Conservation (phyloP, 2,329 filamentous ascomycete genomes). For the Aspergillus amoenus region DNA sequence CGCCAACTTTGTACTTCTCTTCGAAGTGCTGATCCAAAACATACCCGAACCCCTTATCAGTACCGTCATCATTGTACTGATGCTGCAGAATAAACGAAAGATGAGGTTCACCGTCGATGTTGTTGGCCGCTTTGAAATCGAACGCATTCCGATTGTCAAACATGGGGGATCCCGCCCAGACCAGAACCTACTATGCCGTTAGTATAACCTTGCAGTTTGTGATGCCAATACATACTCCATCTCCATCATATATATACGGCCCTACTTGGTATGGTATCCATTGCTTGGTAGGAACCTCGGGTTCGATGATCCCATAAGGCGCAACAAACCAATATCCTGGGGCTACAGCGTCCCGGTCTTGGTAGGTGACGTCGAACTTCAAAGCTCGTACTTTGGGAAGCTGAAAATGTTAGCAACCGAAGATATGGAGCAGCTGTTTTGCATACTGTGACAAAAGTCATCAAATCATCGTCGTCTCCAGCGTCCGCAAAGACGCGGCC, state of each 20-base stretch:
- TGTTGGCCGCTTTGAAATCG: constrained; percentile 46
- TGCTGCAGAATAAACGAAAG: constrained; percentile 48
- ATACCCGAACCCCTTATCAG: constrained; percentile 47
- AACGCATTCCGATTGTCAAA: constrained; percentile 50
- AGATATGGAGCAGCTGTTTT: neutral
- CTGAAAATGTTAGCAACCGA: constrained; percentile 15
- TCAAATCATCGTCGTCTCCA: constrained; percentile 31
- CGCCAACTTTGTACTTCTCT: constrained; percentile 38
- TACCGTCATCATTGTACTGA: constrained; percentile 29
- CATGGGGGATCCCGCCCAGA: constrained; percentile 50
- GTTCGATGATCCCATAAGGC: constrained; percentile 38
- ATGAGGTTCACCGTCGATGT: constrained; percentile 45
- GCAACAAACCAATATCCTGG: constrained; percentile 52
- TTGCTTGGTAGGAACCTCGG: constrained; percentile 25
- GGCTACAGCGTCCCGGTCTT: constrained; percentile 27
- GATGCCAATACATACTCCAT: constrained; percentile 34
- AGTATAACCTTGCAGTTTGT: neutral
- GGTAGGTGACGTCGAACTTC: constrained; percentile 29
- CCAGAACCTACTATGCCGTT: constrained; percentile 29
- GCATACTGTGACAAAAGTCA: constrained; percentile 35
- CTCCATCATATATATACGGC: constrained; percentile 51
- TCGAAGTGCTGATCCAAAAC: constrained; percentile 51
- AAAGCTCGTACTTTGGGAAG: constrained; percentile 25
- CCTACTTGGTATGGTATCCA: constrained; percentile 46
- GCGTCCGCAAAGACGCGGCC: constrained; percentile 23